Conservation (phyloP, 352 stramenopile species). For the Aphanomyces euteiches region DNA sequence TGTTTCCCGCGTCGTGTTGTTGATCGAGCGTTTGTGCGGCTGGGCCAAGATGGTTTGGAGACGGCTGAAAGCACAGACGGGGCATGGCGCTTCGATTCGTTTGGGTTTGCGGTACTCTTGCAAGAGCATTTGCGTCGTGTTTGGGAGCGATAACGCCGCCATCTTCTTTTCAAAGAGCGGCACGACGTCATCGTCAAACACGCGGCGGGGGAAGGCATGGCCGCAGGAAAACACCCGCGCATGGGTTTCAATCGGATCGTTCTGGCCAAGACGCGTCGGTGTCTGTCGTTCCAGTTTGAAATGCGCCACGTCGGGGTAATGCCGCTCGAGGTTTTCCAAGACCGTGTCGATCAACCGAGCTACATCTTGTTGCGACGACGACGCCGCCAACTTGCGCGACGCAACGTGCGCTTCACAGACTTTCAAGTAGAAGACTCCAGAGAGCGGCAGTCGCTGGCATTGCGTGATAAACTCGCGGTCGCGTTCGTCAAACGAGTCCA, state of each 20-base stretch:
- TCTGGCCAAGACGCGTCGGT: constrained; percentile 64
- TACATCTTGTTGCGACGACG: too few species aligned
- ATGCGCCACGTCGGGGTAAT: constrained; percentile 49
- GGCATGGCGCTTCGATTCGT: constrained; percentile 66
- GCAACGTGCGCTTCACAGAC: constrained; percentile 45
- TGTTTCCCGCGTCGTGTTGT: constrained; percentile 25
- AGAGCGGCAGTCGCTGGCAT: constrained; percentile 72
- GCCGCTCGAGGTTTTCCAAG: constrained; percentile 72
- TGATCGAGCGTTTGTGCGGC: background rate
- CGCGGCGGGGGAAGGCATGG: constrained; percentile 77
- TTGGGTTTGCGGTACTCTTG: constrained; percentile 55
- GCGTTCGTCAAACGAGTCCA: constrained; percentile 55
- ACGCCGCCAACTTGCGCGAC: background rate
- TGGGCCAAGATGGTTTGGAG: constrained; percentile 14
- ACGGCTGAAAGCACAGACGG: constrained; percentile 63
- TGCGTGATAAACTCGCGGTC: constrained; percentile 72
- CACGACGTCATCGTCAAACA: constrained; percentile 82
- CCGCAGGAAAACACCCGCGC: constrained; percentile 81
- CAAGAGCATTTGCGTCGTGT: constrained; percentile 60
- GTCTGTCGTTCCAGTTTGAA: constrained; percentile 64
- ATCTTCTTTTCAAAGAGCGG: constrained; percentile 80
- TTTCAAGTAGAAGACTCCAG: constrained; percentile 74
- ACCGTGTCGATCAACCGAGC: constrained; percentile 49
- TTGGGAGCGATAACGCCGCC: constrained; percentile 51
- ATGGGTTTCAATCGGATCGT: constrained; percentile 80